Evolutionary conservation across 345 rosid species (phyloP).

Genomic region (Brassica rapa): DNA sequence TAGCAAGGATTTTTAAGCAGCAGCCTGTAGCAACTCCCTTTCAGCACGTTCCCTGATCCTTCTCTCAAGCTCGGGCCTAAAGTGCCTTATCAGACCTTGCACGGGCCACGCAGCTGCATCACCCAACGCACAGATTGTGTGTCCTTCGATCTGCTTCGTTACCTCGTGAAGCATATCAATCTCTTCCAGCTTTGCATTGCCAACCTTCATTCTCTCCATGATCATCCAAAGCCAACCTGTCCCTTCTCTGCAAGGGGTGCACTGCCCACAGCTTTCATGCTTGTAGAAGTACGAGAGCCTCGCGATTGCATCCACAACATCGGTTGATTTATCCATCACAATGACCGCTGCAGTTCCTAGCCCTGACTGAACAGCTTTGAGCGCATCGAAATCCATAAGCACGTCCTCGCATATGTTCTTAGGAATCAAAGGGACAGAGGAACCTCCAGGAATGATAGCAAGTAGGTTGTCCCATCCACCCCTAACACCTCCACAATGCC

Average conservation of each 20-base stretch:
- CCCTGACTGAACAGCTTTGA: slow-evolving; percentile 94
- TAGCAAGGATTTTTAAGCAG: slow-evolving; percentile 59
- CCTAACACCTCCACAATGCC: slow-evolving; percentile 94
- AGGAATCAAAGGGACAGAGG: slow-evolving; percentile 89
- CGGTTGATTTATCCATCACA: slow-evolving; percentile 98
- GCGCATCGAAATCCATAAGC: slow-evolving; percentile 96
- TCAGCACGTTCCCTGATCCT: slow-evolving; percentile 88
- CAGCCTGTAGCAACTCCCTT: slow-evolving; percentile 86
- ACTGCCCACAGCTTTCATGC: slow-evolving; percentile 99
- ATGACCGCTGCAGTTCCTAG: slow-evolving; percentile 95
- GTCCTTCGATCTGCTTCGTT: slow-evolving; percentile 99
- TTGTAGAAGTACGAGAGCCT: slow-evolving; percentile 98
- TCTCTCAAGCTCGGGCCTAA: slow-evolving; percentile 99
- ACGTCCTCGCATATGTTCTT: slow-evolving; percentile 88
- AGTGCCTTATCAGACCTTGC: slow-evolving; percentile 94
- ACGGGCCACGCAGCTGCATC: slow-evolving; percentile 99
- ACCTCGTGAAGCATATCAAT: slow-evolving; percentile 99
- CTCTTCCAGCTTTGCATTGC: slow-evolving; percentile 94
- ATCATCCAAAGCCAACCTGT: slow-evolving; percentile 99
- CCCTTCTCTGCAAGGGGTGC: slow-evolving; percentile 99
- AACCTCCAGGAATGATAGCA: slow-evolving; percentile 94
- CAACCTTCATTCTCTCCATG: slow-evolving; percentile 96
- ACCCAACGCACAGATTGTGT: slow-evolving; percentile 96
- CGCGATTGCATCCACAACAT: slow-evolving; percentile 96
- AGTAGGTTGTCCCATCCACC: slow-evolving; percentile 99